phyloP scores from a whole-genome alignment of 257 asterid genomes.

The Plantago major region DNA sequence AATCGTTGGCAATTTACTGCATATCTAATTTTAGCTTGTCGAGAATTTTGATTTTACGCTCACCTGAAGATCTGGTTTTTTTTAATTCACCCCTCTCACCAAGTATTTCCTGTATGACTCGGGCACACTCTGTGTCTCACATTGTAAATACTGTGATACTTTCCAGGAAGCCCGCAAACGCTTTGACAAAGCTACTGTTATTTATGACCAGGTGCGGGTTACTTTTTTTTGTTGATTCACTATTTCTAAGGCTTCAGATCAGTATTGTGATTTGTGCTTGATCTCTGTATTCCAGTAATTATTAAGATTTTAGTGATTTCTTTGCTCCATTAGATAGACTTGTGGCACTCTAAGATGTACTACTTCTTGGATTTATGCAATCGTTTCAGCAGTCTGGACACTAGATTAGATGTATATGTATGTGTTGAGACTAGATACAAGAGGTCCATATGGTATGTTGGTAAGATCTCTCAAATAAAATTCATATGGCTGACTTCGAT shows the following conservation, averaged over 20 bases:
- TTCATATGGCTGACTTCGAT: too few species aligned
- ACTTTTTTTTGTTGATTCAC: constrained; percentile 5
- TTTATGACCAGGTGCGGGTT: constrained; percentile 82
- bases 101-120: constrained; percentile 6
- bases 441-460: too few species aligned
- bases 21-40: constrained; percentile 14
- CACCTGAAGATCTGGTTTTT: not conserved
- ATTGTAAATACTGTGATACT: constrained; percentile 18
- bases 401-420: not conserved
- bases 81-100: not conserved
- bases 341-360: too few species aligned
- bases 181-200: constrained; percentile 83
- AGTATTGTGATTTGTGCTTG: constrained; percentile 8
- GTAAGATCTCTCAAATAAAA: too few species aligned
- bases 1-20: not conserved
- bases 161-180: constrained; percentile 97
- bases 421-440: too few species aligned
- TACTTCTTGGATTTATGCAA: too few species aligned
- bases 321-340: too few species aligned
- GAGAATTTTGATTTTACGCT: not conserved
- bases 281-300: not conserved
- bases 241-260: not conserved
- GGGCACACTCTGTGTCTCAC: constrained; percentile 22
- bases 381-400: constrained; percentile 9
- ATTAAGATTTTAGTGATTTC: too few species aligned